These are phyloP conservation scores for Lichtheimia ramosa DNA, from an alignment of 371 early-diverging fungal genomes.

Conservation along the genomic window DNA sequence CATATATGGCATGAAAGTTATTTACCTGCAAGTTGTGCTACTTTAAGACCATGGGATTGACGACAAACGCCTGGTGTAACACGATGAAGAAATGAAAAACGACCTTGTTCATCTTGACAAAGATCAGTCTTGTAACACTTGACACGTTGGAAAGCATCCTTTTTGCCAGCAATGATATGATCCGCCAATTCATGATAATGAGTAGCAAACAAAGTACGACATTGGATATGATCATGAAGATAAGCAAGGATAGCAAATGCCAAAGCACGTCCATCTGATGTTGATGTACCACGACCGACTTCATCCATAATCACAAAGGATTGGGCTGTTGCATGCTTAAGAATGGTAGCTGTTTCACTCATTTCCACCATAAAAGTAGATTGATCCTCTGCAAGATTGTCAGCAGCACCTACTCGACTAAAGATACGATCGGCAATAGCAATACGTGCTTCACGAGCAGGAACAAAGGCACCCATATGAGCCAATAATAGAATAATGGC, in stretches of 20 bases:
- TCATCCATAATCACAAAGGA: conserved; percentile 98
- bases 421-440: conserved; percentile 91
- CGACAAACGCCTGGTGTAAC: conserved; percentile 62
- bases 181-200: conserved; percentile 92
- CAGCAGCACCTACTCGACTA: conserved; percentile 81
- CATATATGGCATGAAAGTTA: too few relatives aligned
- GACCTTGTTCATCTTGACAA: conserved; percentile 37
- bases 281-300: conserved; percentile 97
- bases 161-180: conserved; percentile 9
- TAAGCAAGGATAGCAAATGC: conserved; percentile 88
- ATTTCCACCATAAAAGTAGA: conserved; percentile 99
- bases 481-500: conserved; percentile 88
- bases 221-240: conserved; percentile 63
- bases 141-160: conserved; percentile 25
- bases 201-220: conserved; percentile 87
- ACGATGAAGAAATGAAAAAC: conserved; percentile 62
- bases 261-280: conserved; percentile 89
- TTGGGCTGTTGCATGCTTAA: conserved; percentile 73
- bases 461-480: conserved; percentile 93
- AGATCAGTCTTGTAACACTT: conserved; percentile 61
- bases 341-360: conserved; percentile 91
- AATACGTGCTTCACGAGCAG: conserved; percentile 79
- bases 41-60: conserved; percentile 70
- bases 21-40: conserved; percentile 68
- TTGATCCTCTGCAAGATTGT: conserved; percentile 78